Base-by-base conservation (phyloP, 495 filamentous ascomycete genomes). In the Podospora pseudoanserina region DNA sequence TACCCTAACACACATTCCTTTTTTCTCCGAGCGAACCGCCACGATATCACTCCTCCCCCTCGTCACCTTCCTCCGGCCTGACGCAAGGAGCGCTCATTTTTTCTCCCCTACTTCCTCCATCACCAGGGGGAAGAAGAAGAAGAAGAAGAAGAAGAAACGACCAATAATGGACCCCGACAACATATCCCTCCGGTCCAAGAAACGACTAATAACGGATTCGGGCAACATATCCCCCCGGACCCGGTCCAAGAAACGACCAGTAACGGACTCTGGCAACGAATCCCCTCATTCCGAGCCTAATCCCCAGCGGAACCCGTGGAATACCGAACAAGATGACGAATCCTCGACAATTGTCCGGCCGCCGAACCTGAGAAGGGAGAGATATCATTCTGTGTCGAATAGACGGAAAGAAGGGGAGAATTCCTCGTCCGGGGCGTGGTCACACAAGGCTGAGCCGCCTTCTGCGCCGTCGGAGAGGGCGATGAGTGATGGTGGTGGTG, bases 361-460 rank as follows among this genome's bases (percentile, higher is more conserved):
- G 19, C 19, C 56, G 20, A 59, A 59, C 13, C 26, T 19, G 9
- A 49, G 39, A 16, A 5, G 13, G 39, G 6, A 49, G 15, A 6
- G 11, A 13, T 49, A 49, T 16, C 15, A 49, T 13, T 59, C 56
- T 18, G 19, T 59, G 6, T 27, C 56, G 7, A 9, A 6, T 3
- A 20, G 20, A 5, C 56, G 26, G 20, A 59, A 61, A 30, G 59
- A 28, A 13, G 1, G 20, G 13, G 32, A 63, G 18, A 49, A n/a
- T n/a, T 63, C 61, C 2, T 63, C 61, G n/a, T 63, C 61, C 0
- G 61, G 61, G 5, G 30, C 28, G 3, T 63, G 61, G 61, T 63
- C 61, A 19, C 61, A 63, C 6, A 63, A 63, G 19, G 61, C 61
- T 13, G 61, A 63, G 20, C 61, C 61, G 5, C 61, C 61, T 23